Evolutionary conservation across 2,329 filamentous ascomycete genomes (phyloP), one percentile per base, ranked within the genome.

Genomic region (Paraconiothyrium brasiliense): DNA sequence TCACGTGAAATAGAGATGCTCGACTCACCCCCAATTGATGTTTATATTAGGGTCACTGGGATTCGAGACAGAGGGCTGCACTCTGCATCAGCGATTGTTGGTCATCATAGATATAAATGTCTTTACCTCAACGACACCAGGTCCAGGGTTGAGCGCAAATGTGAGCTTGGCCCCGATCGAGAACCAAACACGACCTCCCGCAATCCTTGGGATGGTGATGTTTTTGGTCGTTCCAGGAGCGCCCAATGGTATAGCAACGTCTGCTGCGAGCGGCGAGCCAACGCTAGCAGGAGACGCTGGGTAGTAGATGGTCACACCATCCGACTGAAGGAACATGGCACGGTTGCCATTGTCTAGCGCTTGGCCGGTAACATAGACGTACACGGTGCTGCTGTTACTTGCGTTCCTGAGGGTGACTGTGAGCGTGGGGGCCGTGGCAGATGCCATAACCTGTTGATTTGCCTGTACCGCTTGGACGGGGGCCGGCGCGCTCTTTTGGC

Each of bases 111-210:
- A 16, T 11, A 5, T n/a, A 30, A n/a, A 16, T 10, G 35, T 9
- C 11, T 16, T 1, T 43, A 41, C 50, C 50, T 93, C 91, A 47
- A 93, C 91, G 14, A 94, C 83, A 1, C 87, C 89, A 7, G 91
- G 89, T 16, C 87, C 88, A 1, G 87, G 89, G 76, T 94, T 94
- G 56, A 93, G 76, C 13, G 87, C 81, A 77, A 94, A 94, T 0
- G 84, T 87, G 52, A 93, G 82, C 39, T 84, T 84, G 48, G 79
- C 79, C 67, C 85, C 86, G 61, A 86, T 81, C 59, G 84, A 87
- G 76, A 92, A 90, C 88, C 90, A 94, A 74, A 93, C 87, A 57
- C 91, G 85, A 1, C 87, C 90, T 24, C 90, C 90, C 3, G 86
- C 89, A 30, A 93, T 83, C 62, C 88, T 88, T 11, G 91, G 91